These are phyloP conservation scores for Plantago lanceolata DNA, from an alignment of 305 asterid species.

Conservation along the genomic window DNA sequence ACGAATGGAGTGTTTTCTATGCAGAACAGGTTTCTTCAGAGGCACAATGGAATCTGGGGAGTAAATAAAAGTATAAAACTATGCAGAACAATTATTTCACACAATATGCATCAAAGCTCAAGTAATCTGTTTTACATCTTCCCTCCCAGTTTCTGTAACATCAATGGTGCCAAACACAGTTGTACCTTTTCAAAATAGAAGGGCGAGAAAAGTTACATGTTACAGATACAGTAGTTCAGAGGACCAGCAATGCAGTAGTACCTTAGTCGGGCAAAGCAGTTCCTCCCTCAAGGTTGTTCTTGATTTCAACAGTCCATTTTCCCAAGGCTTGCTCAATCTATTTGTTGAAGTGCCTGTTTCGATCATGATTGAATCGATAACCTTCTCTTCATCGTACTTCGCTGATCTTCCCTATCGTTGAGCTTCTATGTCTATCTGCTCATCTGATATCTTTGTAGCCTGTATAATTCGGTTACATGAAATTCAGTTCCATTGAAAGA, in stretches of 20 bases:
- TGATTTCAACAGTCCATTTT: conserved; percentile 84
- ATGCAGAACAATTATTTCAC: background rate
- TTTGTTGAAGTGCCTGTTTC: conserved; percentile 90
- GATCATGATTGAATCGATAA: too few species aligned
- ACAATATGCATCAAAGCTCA: conserved; percentile 14
- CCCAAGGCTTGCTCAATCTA: conserved; percentile 92
- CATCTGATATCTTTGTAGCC: conserved; percentile 67
- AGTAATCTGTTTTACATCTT: conserved; percentile 6
- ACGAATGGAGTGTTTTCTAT: too few species aligned
- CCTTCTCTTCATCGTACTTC: too few species aligned
- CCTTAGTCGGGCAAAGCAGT: conserved; percentile 35
- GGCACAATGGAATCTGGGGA: background rate
- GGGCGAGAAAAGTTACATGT: background rate
- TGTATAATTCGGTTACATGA: conserved; percentile 26
- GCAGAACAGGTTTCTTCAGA: too few species aligned
- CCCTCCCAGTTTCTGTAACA: background rate
- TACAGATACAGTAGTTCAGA: background rate
- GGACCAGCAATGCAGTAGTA: background rate
- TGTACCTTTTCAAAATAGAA: background rate
- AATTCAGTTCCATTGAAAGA: background rate
- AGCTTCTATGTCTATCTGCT: conserved; percentile 73
- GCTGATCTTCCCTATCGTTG: conserved; percentile 74
- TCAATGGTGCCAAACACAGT: background rate
- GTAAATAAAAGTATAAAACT: background rate
- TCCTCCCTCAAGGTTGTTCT: conserved; percentile 78